phyloP scores from a whole-genome alignment of 345 rosid species.

The Eucalyptus tenuipes region DNA sequence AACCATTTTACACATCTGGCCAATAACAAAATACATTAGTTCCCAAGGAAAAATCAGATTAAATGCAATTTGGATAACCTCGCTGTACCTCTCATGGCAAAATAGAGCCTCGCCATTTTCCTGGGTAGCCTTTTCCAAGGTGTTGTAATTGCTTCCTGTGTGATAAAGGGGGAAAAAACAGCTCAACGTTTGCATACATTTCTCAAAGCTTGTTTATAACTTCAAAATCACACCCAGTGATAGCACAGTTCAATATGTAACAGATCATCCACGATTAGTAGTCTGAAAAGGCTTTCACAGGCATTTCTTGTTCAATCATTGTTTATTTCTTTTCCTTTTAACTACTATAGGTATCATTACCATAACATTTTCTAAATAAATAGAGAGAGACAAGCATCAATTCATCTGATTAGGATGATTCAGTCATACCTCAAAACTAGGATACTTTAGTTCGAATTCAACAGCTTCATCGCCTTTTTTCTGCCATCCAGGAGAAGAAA shows the following conservation, averaged over 20 bases:
- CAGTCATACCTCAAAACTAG: conserved; percentile 67
- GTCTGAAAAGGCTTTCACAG: not conserved
- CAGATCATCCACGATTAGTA: not conserved
- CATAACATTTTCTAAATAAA: no score
- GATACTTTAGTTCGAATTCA: conserved; percentile 49
- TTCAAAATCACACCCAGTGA: not conserved
- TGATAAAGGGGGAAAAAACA: not conserved
- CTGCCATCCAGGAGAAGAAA: conserved; percentile 26
- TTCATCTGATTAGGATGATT: not conserved
- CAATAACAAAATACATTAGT: not conserved
- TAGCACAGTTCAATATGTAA: not conserved
- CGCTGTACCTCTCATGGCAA: conserved; percentile 69
- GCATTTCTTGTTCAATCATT: not conserved
- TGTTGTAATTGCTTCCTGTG: conserved; percentile 62
- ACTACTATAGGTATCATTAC: not conserved
- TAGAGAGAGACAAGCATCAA: not conserved
- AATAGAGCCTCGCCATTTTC: conserved; percentile 70
- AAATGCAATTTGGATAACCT: not conserved
- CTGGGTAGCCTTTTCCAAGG: conserved; percentile 74
- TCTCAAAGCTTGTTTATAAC: not conserved
- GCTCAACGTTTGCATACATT: not conserved
- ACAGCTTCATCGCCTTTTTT: conserved; percentile 49
- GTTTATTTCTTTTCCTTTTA: not conserved
- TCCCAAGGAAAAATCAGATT: not conserved
- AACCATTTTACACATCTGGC: not conserved